A percentile compares a stretch with the other conserved stretches of the same genome.
Evolutionary conservation across 805 yeast species (phyloP).

Genomic region (Torulaspora gathmanii): DNA sequence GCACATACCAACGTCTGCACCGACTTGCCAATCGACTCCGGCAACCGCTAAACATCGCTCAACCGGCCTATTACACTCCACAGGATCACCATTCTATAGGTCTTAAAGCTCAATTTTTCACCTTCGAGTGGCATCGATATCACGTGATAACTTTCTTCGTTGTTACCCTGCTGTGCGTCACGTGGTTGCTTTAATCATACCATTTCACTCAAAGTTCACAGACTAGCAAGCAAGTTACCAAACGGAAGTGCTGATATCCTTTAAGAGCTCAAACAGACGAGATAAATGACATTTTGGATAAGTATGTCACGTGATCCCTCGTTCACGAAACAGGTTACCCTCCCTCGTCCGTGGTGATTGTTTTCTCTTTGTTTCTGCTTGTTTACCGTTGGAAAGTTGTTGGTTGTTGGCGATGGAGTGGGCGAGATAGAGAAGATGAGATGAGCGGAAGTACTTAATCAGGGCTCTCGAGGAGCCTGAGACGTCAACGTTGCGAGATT

Average conservation of each 20-base stretch:
- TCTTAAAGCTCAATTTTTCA: neutral
- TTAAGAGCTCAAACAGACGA: neutral
- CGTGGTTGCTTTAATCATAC: too few relatives aligned
- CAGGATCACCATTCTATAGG: neutral
- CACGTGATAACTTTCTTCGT: neutral
- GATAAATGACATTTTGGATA: neutral
- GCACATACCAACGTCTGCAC: constrained; percentile 16
- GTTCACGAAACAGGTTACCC: neutral
- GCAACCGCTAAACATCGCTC: constrained; percentile 7
- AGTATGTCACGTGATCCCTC: neutral
- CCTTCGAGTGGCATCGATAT: neutral
- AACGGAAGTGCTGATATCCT: too few relatives aligned
- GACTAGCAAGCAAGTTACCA: too few relatives aligned
- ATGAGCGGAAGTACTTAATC: neutral
- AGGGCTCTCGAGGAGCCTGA: neutral
- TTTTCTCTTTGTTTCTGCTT: neutral
- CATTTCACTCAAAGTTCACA: too few relatives aligned
- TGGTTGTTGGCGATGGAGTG: neutral
- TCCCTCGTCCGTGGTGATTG: neutral
- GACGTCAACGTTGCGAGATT: neutral
- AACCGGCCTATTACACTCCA: neutral
- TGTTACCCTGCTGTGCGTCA: too few relatives aligned
- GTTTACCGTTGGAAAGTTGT: neutral
- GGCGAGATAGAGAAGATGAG: neutral
- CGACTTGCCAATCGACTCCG: constrained; percentile 2